phyloP scores from a whole-genome alignment of 805 yeast species.

The Kregervanrija pseudodelftensis region DNA sequence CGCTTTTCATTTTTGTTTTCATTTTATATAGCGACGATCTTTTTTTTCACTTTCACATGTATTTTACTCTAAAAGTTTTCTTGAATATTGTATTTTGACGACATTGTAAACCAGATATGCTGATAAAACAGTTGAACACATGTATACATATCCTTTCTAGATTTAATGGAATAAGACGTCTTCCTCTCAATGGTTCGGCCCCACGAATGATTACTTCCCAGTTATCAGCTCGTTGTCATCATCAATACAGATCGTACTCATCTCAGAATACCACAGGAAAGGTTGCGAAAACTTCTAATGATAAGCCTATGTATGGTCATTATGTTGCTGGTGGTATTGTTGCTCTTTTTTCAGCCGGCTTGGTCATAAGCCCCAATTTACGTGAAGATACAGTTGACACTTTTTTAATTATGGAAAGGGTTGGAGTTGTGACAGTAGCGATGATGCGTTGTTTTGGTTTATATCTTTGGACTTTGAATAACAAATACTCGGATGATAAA shows the following conservation, averaged over 20 bases:
- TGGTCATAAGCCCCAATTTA: constrained; percentile 28
- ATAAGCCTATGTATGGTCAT: constrained; percentile 5
- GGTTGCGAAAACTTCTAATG: neutral
- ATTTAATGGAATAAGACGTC: too few relatives aligned
- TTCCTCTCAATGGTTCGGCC: too few relatives aligned
- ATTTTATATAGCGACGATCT: neutral
- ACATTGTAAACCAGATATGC: too few relatives aligned
- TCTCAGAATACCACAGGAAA: too few relatives aligned
- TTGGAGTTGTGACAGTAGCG: constrained; percentile 60
- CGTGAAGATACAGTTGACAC: constrained; percentile 30
- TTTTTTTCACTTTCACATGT: too few relatives aligned
- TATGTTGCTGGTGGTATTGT: constrained; percentile 9
- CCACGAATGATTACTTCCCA: too few relatives aligned
- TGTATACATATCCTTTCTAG: too few relatives aligned
- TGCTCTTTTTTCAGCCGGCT: constrained; percentile 14
- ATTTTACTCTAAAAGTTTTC: too few relatives aligned
- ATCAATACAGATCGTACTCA: too few relatives aligned
- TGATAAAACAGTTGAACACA: too few relatives aligned
- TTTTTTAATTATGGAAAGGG: constrained; percentile 38
- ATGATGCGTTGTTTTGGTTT: constrained; percentile 65
- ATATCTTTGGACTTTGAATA: constrained; percentile 52
- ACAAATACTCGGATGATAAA: constrained; percentile 33
- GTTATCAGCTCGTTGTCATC: too few relatives aligned
- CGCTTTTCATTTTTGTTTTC: neutral
- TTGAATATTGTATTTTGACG: too few relatives aligned